Conservation (phyloP, 129 eudicot genomes). For the Centaurea solstitialis region DNA sequence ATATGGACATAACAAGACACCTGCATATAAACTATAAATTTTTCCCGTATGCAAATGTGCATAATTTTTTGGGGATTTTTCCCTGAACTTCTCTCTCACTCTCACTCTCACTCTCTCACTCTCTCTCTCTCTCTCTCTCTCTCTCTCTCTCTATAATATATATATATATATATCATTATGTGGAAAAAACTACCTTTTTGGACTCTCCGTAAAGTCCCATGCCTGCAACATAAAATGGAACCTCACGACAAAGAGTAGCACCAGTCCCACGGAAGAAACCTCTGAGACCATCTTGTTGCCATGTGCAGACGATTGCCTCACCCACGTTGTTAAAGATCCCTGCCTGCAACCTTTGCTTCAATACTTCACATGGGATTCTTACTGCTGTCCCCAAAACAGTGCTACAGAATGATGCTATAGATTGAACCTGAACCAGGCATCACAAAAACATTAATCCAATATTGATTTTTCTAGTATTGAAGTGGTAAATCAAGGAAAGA, state of each 20-base stretch:
- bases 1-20: neutral
- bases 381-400: slow-evolving; percentile 91
- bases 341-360: slow-evolving; percentile 94
- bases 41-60: no score
- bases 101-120: no score
- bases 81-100: no score
- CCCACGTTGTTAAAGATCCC: slow-evolving; percentile 84
- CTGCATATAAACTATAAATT: no score
- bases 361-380: slow-evolving; percentile 87
- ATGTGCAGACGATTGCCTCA: slow-evolving; percentile 80
- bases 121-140: no score
- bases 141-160: no score
- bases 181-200: slow-evolving; percentile 61
- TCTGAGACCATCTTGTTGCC: slow-evolving; percentile 93
- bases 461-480: neutral
- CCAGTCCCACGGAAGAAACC: slow-evolving; percentile 99
- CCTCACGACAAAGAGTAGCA: slow-evolving; percentile 95
- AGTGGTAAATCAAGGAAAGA: neutral
- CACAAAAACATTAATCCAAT: neutral
- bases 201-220: slow-evolving; percentile 97
- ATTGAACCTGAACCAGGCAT: slow-evolving; percentile 60
- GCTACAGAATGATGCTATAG: slow-evolving; percentile 91
- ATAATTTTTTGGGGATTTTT: no score
- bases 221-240: slow-evolving; percentile 95
- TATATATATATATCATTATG: neutral